Percentiles rank a stretch among this genome's conserved stretches.
Evolutionary conservation across 768 basidiomycete genomes (phyloP).

Genomic region (Pulveroboletus sp.): DNA sequence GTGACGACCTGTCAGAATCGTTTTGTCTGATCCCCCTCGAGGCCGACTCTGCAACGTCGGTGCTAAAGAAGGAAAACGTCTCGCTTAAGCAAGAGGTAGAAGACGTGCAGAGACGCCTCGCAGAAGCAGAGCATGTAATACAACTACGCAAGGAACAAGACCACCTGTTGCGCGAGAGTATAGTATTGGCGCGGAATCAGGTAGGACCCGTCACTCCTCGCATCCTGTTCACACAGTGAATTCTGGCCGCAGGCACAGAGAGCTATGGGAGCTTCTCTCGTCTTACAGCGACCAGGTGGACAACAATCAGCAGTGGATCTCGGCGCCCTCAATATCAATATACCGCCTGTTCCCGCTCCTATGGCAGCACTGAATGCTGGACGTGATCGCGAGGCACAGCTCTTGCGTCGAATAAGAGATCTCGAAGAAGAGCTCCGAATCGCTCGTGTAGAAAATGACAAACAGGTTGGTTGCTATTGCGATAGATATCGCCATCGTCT

Average conservation of each 20-base stretch:
- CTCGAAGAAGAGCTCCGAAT: slow-evolving; percentile 73
- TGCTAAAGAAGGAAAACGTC: slow-evolving; percentile 64
- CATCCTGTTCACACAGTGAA: slow-evolving; percentile 2
- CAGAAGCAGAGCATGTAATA: slow-evolving; percentile 57
- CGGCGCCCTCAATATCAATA: slow-evolving; percentile 53
- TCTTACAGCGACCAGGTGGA: slow-evolving; percentile 44
- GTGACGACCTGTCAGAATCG: slow-evolving; percentile 73
- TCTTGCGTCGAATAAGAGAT: slow-evolving; percentile 56
- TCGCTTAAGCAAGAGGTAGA: slow-evolving; percentile 60
- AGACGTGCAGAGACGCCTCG: slow-evolving; percentile 52
- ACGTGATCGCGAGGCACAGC: slow-evolving; percentile 53
- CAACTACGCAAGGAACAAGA: slow-evolving; percentile 77
- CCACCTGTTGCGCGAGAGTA: slow-evolving; percentile 73
- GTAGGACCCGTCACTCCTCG: slow-evolving; percentile 33
- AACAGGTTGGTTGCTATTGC: slow-evolving; percentile 52
- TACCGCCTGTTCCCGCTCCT: slow-evolving; percentile 44
- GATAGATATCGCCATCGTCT: slow-evolving; percentile 7
- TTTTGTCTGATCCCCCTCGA: slow-evolving; percentile 72
- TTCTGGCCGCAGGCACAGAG: slow-evolving; percentile 64
- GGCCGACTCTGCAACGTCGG: slow-evolving; percentile 44
- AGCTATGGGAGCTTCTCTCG: slow-evolving; percentile 66
- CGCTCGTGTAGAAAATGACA: slow-evolving; percentile 70
- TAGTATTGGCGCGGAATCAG: slow-evolving; percentile 66
- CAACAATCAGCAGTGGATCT: slow-evolving; percentile 47
- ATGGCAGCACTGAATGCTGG: slow-evolving; percentile 49